Percentiles rank a stretch among this genome's conserved stretches.
phyloP scores from a whole-genome alignment of 2,329 filamentous ascomycete species.

The Alternaria arbusti region DNA sequence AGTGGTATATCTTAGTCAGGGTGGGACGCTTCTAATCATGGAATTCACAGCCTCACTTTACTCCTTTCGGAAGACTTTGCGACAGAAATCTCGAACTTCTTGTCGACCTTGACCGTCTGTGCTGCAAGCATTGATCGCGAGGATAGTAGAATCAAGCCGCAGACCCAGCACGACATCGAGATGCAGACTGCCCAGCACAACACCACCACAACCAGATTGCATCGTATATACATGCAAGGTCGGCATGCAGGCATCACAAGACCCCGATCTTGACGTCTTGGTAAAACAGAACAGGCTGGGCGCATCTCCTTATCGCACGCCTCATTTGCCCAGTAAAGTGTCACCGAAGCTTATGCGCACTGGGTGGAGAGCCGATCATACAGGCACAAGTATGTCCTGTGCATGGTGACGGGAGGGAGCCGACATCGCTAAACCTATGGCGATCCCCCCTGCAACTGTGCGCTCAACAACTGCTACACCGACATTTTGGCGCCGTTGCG shows the following conservation, averaged over 20 bases:
- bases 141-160: not conserved
- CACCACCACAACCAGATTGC: not conserved
- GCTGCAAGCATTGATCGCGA: not conserved
- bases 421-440: slow-evolving; percentile 19
- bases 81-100: slow-evolving; percentile 1
- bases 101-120: slow-evolving; percentile 2
- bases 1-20: slow-evolving; percentile 3
- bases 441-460: slow-evolving; percentile 17
- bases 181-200: not conserved
- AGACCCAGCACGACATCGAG: not conserved
- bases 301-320: slow-evolving; percentile 13
- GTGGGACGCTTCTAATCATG: slow-evolving; percentile 16
- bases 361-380: slow-evolving; percentile 29
- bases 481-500: slow-evolving; percentile 21
- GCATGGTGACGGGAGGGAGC: slow-evolving; percentile 17
- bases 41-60: slow-evolving; percentile 8
- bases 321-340: slow-evolving; percentile 11
- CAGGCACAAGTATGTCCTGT: slow-evolving; percentile 18
- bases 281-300: slow-evolving; percentile 2
- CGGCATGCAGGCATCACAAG: not conserved
- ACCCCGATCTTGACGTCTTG: slow-evolving; percentile 4
- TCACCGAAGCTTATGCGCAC: slow-evolving; percentile 11
- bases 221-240: not conserved
- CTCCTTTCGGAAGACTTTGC: slow-evolving; percentile 20
- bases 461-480: slow-evolving; percentile 23